These are phyloP conservation scores for Asparagopsis taxiformis DNA, from an alignment of 31 red algal genomes.

Conservation along the genomic window DNA sequence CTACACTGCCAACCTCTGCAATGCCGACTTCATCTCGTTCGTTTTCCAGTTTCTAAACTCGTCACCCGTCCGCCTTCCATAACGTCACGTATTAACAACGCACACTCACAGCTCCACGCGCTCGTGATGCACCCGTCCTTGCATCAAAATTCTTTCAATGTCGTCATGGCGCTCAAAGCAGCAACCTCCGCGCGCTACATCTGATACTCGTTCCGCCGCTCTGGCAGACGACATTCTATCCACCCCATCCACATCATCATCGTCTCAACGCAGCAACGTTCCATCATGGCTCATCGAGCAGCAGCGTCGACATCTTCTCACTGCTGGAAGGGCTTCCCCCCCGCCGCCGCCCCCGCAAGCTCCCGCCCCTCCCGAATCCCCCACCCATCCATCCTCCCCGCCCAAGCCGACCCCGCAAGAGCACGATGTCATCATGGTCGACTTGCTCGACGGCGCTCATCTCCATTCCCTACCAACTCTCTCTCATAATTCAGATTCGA, in stretches of 20 bases:
- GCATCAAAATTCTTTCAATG: too few relatives aligned
- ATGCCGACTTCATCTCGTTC: too few relatives aligned
- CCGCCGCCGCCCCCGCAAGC: not conserved
- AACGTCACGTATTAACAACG: too few relatives aligned
- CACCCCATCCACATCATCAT: not conserved
- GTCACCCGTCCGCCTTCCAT: too few relatives aligned
- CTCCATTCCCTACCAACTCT: conserved; percentile 12
- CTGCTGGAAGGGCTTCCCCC: not conserved
- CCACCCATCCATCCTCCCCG: not conserved
- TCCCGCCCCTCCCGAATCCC: not conserved
- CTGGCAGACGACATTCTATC: not conserved
- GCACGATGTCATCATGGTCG: conserved; percentile 68
- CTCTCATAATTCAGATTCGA: conserved; percentile 44
- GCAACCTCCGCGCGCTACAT: not conserved
- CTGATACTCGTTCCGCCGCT: not conserved
- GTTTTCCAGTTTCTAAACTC: too few relatives aligned
- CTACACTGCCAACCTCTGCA: too few relatives aligned
- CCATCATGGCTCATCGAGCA: not conserved
- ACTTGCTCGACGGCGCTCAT: conserved; percentile 67
- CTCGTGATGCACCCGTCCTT: conserved; percentile 2
- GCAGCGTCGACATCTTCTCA: not conserved
- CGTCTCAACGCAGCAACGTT: not conserved
- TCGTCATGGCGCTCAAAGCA: not conserved
- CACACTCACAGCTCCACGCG: too few relatives aligned
- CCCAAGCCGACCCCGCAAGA: conserved; percentile 15